Percentiles rank a stretch among this genome's conserved stretches.
Conservation (phyloP, 257 asterid genomes). For the Hygrophila difformis region DNA sequence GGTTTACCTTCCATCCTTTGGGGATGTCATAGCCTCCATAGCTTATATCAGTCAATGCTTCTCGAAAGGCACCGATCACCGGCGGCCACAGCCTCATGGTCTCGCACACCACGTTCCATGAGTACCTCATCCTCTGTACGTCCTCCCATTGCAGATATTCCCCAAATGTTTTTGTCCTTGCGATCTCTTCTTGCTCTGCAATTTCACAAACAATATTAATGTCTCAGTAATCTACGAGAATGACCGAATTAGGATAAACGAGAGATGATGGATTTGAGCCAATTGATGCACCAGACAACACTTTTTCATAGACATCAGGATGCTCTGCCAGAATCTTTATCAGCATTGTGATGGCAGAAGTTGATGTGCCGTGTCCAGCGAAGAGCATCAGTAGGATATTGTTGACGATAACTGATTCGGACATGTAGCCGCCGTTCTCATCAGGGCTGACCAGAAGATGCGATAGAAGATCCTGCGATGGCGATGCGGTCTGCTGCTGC, state of each 20-base stretch:
- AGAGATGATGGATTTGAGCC: too few relatives aligned
- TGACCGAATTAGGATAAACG: too few relatives aligned
- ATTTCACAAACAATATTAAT: neutral
- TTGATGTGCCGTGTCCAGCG: constrained; percentile 47
- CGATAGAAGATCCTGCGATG: constrained; percentile 40
- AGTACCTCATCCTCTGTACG: constrained; percentile 53
- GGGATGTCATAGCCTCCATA: constrained; percentile 47
- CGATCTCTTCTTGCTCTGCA: constrained; percentile 44
- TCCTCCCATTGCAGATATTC: constrained; percentile 45
- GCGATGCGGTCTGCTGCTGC: constrained; percentile 12
- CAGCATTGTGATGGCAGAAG: constrained; percentile 24
- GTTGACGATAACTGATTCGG: constrained; percentile 27
- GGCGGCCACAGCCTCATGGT: constrained; percentile 42
- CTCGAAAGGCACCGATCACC: constrained; percentile 36
- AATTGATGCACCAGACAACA: constrained; percentile 31
- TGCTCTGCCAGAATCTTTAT: constrained; percentile 35
- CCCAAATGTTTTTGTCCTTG: constrained; percentile 22
- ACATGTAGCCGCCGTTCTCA: constrained; percentile 35
- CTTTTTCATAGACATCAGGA: constrained; percentile 36
- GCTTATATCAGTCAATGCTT: constrained; percentile 33
- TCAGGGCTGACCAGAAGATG: constrained; percentile 32
- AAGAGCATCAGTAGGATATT: constrained; percentile 29
- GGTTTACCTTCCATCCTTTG: constrained; percentile 56
- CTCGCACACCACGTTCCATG: constrained; percentile 50
- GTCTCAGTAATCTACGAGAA: too few relatives aligned